Percentiles rank a stretch among this genome's conserved stretches.
phyloP scores from a whole-genome alignment of 768 basidiomycete species.

The Postia placenta region DNA sequence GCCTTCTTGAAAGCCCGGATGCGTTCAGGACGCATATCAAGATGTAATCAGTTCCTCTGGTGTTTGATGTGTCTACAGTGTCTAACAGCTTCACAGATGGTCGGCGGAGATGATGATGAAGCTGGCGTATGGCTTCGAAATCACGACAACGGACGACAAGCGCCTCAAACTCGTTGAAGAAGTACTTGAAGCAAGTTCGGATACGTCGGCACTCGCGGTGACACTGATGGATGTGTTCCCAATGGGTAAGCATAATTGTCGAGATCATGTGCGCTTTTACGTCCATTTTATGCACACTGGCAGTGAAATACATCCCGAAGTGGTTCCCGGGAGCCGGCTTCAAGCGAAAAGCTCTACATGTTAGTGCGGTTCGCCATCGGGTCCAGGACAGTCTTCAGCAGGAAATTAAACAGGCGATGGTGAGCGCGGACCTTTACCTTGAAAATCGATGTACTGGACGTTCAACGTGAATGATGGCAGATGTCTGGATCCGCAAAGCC shows the following conservation, averaged over 20 bases:
- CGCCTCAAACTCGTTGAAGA: conserved; percentile 23
- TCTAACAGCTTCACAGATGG: conserved; percentile 22
- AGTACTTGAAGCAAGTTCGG: conserved; percentile 17
- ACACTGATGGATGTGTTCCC: conserved; percentile 29
- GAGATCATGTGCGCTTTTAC: background rate
- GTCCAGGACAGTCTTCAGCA: conserved; percentile 25
- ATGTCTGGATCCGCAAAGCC: no score
- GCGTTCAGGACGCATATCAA: conserved; percentile 19
- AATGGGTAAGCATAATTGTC: conserved; percentile 18
- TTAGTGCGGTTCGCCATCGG: conserved; percentile 6
- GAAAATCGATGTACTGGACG: no score
- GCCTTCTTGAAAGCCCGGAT: conserved; percentile 21
- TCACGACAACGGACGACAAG: conserved; percentile 24
- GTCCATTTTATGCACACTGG: background rate
- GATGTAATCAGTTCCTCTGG: conserved; percentile 3
- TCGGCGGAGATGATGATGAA: conserved; percentile 24
- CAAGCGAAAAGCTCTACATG: conserved; percentile 8
- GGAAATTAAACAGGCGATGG: conserved; percentile 9
- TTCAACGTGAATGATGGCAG: no score
- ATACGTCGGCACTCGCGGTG: conserved; percentile 20
- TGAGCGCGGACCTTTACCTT: conserved; percentile 1
- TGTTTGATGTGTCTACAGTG: background rate
- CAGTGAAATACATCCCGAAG: conserved; percentile 11
- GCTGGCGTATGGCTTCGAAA: conserved; percentile 27
- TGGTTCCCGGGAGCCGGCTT: conserved; percentile 15